Conservation (phyloP, 306 rosid genomes). For the Begonia loranthoides region DNA sequence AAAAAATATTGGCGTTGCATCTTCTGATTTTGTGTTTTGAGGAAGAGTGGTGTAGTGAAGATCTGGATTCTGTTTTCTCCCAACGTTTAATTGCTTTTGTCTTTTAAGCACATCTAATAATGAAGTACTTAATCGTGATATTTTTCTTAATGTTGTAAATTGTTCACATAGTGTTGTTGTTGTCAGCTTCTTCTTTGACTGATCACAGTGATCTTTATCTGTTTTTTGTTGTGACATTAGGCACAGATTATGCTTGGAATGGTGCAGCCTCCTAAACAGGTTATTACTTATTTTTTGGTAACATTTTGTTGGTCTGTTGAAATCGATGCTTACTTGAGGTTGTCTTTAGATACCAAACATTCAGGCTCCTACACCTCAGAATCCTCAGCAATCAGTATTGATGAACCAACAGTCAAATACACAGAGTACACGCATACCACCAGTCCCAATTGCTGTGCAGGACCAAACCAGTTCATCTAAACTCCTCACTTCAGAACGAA, state of each 20-base stretch:
- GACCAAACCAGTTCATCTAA: slow-evolving; percentile 62
- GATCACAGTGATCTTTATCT: neutral
- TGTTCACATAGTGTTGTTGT: too few species aligned
- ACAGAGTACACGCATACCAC: slow-evolving; percentile 39
- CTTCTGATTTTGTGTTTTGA: too few species aligned
- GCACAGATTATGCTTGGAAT: slow-evolving; percentile 99
- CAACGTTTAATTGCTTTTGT: too few species aligned
- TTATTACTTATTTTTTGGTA: slow-evolving; percentile 18
- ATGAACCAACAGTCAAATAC: slow-evolving; percentile 32
- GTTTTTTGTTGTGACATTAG: slow-evolving; percentile 26
- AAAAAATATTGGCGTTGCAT: too few species aligned
- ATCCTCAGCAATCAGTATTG: slow-evolving; percentile 42
- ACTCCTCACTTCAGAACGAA: slow-evolving; percentile 38
- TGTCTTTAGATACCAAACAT: slow-evolving; percentile 54
- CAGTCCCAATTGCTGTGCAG: slow-evolving; percentile 38
- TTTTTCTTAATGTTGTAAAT: too few species aligned
- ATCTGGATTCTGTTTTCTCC: too few species aligned
- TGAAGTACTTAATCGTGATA: too few species aligned
- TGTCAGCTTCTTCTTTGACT: too few species aligned
- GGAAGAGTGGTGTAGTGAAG: too few species aligned
- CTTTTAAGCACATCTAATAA: too few species aligned
- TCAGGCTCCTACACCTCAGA: slow-evolving; percentile 48
- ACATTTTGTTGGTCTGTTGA: slow-evolving; percentile 3
- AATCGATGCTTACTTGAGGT: slow-evolving; percentile 6
- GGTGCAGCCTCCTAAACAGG: slow-evolving; percentile 86